Base-by-base conservation (phyloP, 1,284 basidiomycete species). In the Sporisorium graminicola region DNA sequence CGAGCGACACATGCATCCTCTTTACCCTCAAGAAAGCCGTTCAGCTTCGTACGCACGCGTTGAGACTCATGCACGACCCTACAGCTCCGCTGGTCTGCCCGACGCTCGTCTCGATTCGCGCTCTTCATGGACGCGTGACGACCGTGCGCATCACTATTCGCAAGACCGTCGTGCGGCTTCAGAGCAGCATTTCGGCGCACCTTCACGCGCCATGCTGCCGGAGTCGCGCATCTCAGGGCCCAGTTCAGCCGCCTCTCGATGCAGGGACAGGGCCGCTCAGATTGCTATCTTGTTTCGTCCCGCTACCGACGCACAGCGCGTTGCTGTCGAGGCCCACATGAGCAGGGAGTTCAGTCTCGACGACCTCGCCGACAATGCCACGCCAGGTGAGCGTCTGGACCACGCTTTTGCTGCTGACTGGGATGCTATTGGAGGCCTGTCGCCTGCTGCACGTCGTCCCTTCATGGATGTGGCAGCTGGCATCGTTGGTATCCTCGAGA, bases 381-480 rank as follows among this genome's bases (percentile, higher is more conserved):
- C 53, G 7, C 53, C 73, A 27, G 64, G 58, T 20, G 73, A 75
- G 37, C 66, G 67, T 5, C 60, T 75, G 7, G 67, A 75, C 5
- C 59, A 37, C 7, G 73, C 67, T 20, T 70, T 75, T 46, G 61
- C 73, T 16, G 59, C 60, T 8, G 64, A 75, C 18, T 75, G 73
- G 73, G 67, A 75, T 13, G 60, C 49, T n/a, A 46, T 75, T 10
- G 73, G 73, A 16, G 50, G 64, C 14, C 57, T 75, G 0, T 51
- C 64, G 35, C 50, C 61, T 7, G 9, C 63, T n/a, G 59, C 73
- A 2, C 58, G 64, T 14, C 59, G 67, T 22, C 67, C 73, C 6
- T 75, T 75, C 24, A 75, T 75, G 73, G 73, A 75, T 13, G 60
- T 75, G 0, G 67, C 59, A 20, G 55, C 73, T 16, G 73, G 73